Evolutionary conservation across 2,329 filamentous ascomycete species (phyloP).

Genomic region (Arthrobotrys sphaeroides): DNA sequence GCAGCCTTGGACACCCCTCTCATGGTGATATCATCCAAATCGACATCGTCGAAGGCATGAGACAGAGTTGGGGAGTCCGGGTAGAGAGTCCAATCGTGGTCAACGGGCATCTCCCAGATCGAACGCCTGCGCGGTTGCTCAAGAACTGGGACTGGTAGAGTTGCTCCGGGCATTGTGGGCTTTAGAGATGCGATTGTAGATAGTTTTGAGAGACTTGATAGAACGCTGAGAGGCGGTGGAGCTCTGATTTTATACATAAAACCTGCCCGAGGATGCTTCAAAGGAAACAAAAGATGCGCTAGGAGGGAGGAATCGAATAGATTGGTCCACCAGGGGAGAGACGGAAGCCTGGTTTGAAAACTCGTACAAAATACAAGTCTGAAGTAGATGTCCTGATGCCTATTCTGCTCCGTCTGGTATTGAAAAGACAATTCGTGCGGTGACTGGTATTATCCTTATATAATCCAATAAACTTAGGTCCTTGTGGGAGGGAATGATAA

Average conservation of each 20-base stretch:
- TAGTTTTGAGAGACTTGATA: background rate
- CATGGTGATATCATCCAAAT: conserved; percentile 44
- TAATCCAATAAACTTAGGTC: too few species aligned
- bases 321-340: background rate
- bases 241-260: conserved; percentile 34
- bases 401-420: background rate
- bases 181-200: background rate
- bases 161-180: conserved; percentile 7
- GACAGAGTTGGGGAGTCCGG: conserved; percentile 31
- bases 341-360: background rate
- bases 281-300: background rate
- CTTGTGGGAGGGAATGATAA: background rate
- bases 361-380: background rate
- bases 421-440: background rate
- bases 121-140: conserved; percentile 24
- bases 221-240: background rate
- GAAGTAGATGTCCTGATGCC: background rate
- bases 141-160: conserved; percentile 16
- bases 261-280: background rate
- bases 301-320: too few species aligned
- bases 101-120: conserved; percentile 32
- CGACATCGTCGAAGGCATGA: conserved; percentile 23
- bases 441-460: background rate
- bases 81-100: conserved; percentile 33
- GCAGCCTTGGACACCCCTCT: conserved; percentile 30